Evolutionary conservation across 345 rosid species (phyloP).

Genomic region (Brassica incana): DNA sequence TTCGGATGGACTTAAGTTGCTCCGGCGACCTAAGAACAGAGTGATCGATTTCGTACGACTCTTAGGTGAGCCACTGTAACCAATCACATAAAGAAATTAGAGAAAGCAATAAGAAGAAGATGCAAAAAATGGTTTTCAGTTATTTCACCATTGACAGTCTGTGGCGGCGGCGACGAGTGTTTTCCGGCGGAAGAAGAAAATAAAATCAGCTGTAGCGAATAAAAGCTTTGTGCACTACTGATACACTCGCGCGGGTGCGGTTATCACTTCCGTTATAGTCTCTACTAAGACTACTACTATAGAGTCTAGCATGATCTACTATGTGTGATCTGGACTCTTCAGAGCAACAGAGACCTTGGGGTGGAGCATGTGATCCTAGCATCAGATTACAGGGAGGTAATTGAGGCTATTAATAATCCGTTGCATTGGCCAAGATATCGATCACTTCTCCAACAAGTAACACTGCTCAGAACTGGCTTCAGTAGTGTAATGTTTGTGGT

Average conservation of each 20-base stretch:
- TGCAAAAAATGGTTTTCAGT: not conserved
- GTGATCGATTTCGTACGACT: slow-evolving; percentile 69
- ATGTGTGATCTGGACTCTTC: too few species aligned
- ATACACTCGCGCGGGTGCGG: not conserved
- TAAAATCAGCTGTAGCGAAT: not conserved
- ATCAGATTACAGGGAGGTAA: too few species aligned
- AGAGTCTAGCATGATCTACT: not conserved
- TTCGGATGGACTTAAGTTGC: slow-evolving; percentile 56
- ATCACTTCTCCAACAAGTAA: too few species aligned
- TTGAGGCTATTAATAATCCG: too few species aligned
- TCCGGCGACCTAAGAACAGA: slow-evolving; percentile 59
- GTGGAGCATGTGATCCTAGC: too few species aligned
- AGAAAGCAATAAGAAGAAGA: not conserved
- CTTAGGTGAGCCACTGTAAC: slow-evolving; percentile 49
- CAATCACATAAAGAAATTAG: not conserved
- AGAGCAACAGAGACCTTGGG: too few species aligned
- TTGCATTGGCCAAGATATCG: too few species aligned
- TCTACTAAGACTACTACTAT: slow-evolving; percentile 1
- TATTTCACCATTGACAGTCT: not conserved
- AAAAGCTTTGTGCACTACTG: not conserved
- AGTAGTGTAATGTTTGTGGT: too few species aligned
- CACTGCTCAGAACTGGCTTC: too few species aligned
- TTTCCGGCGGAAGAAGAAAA: slow-evolving; percentile 16
- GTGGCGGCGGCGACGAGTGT: slow-evolving; percentile 17
- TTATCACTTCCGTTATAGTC: not conserved